phyloP scores from a whole-genome alignment of 2,329 filamentous ascomycete species.

The Colletotrichum navitas region DNA sequence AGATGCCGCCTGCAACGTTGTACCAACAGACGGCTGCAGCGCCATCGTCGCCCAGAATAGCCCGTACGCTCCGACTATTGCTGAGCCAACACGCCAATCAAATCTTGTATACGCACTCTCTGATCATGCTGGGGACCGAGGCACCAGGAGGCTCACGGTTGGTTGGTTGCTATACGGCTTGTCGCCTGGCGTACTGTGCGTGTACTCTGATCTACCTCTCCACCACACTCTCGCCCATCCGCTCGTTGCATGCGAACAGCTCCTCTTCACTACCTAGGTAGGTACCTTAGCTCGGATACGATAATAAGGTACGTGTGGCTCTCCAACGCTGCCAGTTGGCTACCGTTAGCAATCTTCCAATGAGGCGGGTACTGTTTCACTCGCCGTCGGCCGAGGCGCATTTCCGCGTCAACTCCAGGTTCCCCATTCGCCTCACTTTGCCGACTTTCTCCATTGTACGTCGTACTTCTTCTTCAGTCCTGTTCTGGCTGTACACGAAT shows the following conservation, averaged over 20 bases:
- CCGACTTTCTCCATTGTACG: not conserved
- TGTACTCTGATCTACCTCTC: not conserved
- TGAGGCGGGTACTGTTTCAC: conserved; percentile 22
- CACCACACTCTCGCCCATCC: not conserved
- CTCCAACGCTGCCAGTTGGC: not conserved
- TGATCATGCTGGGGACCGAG: conserved; percentile 16
- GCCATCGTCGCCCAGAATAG: not conserved
- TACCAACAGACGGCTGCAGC: conserved; percentile 2
- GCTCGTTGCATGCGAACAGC: not conserved
- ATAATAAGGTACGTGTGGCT: not conserved
- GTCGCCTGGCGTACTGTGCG: not conserved
- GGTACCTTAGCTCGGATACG: not conserved
- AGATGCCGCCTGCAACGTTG: conserved; percentile 37
- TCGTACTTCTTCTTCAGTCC: not conserved
- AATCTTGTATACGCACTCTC: not conserved
- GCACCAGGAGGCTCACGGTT: not conserved
- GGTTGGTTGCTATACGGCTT: not conserved
- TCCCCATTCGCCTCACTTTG: conserved; percentile 24
- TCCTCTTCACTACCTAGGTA: conserved; percentile 3
- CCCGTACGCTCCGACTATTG: not conserved
- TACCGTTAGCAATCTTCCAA: not conserved
- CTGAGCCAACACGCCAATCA: conserved; percentile 22
- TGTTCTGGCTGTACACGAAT: not conserved
- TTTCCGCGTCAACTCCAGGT: conserved; percentile 4
- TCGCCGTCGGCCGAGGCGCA: conserved; percentile 21